Percentiles rank a stretch among this genome's conserved stretches.
phyloP scores from a whole-genome alignment of 2,329 filamentous ascomycete genomes.

The Talaromyces islandicus region DNA sequence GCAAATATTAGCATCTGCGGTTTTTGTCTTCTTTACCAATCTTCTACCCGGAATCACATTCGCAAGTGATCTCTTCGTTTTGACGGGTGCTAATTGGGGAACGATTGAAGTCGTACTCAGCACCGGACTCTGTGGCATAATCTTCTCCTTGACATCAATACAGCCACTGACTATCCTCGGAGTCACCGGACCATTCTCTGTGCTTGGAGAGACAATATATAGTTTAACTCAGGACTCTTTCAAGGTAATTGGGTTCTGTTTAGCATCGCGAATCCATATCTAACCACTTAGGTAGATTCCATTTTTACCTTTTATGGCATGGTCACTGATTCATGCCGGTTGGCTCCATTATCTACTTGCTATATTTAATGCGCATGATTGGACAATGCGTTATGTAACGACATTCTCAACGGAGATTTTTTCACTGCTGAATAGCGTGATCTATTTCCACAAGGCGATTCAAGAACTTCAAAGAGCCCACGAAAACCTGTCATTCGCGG shows the following conservation, averaged over 20 bases:
- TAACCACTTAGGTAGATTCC: slow-evolving; percentile 37
- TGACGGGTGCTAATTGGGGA: slow-evolving; percentile 59
- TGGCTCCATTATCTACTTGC: slow-evolving; percentile 62
- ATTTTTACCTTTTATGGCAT: slow-evolving; percentile 63
- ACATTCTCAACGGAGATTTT: slow-evolving; percentile 63
- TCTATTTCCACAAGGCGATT: slow-evolving; percentile 63
- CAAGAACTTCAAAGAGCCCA: slow-evolving; percentile 59
- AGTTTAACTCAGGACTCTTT: slow-evolving; percentile 51
- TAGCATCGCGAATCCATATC: not conserved
- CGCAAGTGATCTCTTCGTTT: slow-evolving; percentile 57
- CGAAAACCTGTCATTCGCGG: slow-evolving; percentile 51
- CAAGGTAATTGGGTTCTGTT: slow-evolving; percentile 33
- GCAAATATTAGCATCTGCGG: slow-evolving; percentile 55
- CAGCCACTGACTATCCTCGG: slow-evolving; percentile 62
- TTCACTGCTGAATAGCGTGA: slow-evolving; percentile 60
- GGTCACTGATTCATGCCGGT: slow-evolving; percentile 58
- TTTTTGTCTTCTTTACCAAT: slow-evolving; percentile 64
- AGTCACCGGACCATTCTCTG: slow-evolving; percentile 62
- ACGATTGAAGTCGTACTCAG: slow-evolving; percentile 63
- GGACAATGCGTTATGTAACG: slow-evolving; percentile 66
- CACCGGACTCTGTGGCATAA: slow-evolving; percentile 57
- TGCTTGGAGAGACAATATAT: slow-evolving; percentile 61
- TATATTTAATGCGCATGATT: slow-evolving; percentile 63
- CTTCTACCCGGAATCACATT: slow-evolving; percentile 62
- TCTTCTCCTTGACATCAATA: slow-evolving; percentile 57